Conservation (phyloP, 2,329 filamentous ascomycete genomes). For the Sarocladium oryzae region DNA sequence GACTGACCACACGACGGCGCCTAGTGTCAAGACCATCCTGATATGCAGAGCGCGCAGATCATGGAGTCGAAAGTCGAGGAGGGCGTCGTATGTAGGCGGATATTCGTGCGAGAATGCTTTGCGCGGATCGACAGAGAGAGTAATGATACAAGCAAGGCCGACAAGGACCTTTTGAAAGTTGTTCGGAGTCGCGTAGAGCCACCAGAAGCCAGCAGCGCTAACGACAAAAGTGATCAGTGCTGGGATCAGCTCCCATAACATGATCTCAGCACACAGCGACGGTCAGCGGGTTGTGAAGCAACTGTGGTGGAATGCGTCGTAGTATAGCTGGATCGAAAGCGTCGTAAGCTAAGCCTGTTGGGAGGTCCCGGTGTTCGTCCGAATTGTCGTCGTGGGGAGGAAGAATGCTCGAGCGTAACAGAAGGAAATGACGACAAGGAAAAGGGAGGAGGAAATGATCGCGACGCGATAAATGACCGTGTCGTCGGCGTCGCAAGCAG, state of each 20-base stretch:
- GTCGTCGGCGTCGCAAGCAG: neutral
- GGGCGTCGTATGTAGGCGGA: constrained; percentile 21
- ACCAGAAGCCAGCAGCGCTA: constrained; percentile 31
- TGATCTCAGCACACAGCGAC: constrained; percentile 29
- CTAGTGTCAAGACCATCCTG: constrained; percentile 48
- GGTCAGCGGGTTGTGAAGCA: neutral
- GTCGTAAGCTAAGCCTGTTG: constrained; percentile 4
- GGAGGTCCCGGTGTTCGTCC: no score
- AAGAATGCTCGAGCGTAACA: neutral
- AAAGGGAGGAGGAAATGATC: neutral
- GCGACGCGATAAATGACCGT: neutral
- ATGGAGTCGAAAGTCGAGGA: constrained; percentile 38
- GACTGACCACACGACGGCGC: constrained; percentile 48
- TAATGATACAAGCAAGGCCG: constrained; percentile 24
- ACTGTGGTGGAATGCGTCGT: neutral
- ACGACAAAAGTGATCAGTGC: constrained; percentile 33
- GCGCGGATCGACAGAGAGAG: constrained; percentile 27
- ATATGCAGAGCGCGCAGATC: constrained; percentile 41
- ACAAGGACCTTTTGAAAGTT: constrained; percentile 26
- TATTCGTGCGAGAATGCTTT: constrained; percentile 21
- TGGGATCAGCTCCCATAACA: constrained; percentile 35
- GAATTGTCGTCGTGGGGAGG: no score
- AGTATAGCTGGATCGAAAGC: neutral
- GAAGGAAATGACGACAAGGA: neutral
- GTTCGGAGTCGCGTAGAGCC: constrained; percentile 24